Evolutionary conservation across 2,329 filamentous ascomycete species (phyloP).

Genomic region (Cladosporium sp.): DNA sequence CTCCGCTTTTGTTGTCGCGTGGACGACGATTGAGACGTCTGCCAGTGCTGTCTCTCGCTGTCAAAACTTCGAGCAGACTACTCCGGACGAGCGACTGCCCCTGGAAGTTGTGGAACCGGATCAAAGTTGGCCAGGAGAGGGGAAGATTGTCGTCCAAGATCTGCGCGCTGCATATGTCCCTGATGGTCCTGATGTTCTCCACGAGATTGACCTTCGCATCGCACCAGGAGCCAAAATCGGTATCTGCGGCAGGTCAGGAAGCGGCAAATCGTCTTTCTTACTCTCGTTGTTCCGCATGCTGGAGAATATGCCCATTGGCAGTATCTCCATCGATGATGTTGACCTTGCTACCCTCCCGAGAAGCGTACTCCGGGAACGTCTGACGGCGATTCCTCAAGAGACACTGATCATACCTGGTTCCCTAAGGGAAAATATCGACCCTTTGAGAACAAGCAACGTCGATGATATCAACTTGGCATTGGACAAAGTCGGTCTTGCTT

Average conservation of each 20-base stretch:
- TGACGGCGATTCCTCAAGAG: neutral
- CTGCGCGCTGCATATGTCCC: neutral
- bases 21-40: slow-evolving; percentile 60
- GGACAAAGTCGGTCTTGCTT: neutral
- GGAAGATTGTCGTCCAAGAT: neutral
- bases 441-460: neutral
- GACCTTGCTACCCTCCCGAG: neutral
- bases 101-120: neutral
- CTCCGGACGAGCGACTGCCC: slow-evolving; percentile 26
- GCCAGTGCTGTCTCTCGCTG: slow-evolving; percentile 60
- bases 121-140: neutral
- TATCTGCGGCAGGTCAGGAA: slow-evolving; percentile 58
- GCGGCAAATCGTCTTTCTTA: slow-evolving; percentile 55
- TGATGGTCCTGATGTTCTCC: slow-evolving; percentile 32
- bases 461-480: neutral
- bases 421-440: neutral
- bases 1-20: slow-evolving; percentile 52
- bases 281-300: slow-evolving; percentile 36
- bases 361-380: neutral
- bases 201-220: slow-evolving; percentile 50
- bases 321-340: neutral
- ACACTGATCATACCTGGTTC: neutral
- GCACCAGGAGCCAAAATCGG: slow-evolving; percentile 51
- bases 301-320: neutral
- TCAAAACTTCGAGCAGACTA: slow-evolving; percentile 39